Percentiles rank a stretch among this genome's conserved stretches.
Conservation (phyloP, 169 alveolate species). For the Cryptosporidium bovis region DNA sequence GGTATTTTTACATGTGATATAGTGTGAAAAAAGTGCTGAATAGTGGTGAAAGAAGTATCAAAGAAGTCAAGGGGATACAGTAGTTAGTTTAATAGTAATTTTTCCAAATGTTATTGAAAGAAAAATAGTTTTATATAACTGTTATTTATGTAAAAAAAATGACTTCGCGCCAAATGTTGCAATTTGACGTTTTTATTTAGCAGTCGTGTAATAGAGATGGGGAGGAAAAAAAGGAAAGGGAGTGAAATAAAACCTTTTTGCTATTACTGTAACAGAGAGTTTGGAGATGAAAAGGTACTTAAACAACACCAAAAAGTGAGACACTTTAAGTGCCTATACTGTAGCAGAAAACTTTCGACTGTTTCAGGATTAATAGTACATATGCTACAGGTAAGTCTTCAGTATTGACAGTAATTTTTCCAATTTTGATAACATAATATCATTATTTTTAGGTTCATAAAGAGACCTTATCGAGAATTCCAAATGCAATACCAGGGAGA, state of each 20-base stretch:
- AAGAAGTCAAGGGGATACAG: too few relatives aligned
- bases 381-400: slow-evolving; percentile 84
- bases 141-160: background rate
- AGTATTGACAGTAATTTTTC: too few relatives aligned
- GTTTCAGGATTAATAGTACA: slow-evolving; percentile 92
- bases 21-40: too few relatives aligned
- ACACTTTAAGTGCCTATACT: slow-evolving; percentile 94
- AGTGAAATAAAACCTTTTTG: slow-evolving; percentile 95
- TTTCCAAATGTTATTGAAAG: too few relatives aligned
- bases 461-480: slow-evolving; percentile 90
- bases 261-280: slow-evolving; percentile 97
- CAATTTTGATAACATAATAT: slow-evolving; percentile 80
- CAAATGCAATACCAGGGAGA: slow-evolving; percentile 96
- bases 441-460: slow-evolving; percentile 90
- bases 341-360: slow-evolving; percentile 95
- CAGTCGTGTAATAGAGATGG: slow-evolving; percentile 79
- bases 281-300: slow-evolving; percentile 95
- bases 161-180: slow-evolving; percentile 16
- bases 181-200: too few relatives aligned
- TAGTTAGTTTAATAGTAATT: too few relatives aligned
- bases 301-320: slow-evolving; percentile 97
- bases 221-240: slow-evolving; percentile 93
- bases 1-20: too few relatives aligned
- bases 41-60: too few relatives aligned
- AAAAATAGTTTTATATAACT: background rate